Evolutionary conservation across 2,329 filamentous ascomycete species (phyloP).

Genomic region (Aspergillus transmontanensis): DNA sequence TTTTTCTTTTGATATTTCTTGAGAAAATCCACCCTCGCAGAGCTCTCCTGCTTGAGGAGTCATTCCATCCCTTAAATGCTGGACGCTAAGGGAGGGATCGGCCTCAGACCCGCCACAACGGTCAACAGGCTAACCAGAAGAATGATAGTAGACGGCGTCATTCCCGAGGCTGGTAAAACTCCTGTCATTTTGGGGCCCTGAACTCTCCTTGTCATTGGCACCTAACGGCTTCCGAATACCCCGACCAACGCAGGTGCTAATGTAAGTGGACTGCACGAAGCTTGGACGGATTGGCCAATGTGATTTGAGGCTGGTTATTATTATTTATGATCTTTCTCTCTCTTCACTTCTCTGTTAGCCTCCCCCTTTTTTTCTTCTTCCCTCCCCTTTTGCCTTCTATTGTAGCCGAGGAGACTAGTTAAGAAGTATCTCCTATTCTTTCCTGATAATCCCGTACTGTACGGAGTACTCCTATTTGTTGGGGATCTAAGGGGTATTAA

Average conservation of each 20-base stretch:
- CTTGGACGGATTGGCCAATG: neutral
- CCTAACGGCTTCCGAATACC: conserved; percentile 19
- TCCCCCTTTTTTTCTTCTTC: neutral
- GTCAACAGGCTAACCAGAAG: neutral
- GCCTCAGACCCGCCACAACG: conserved; percentile 5
- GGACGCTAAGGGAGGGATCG: neutral
- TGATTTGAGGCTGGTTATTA: neutral
- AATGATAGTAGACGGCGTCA: neutral
- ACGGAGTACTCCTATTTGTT: neutral
- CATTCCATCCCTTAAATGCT: neutral
- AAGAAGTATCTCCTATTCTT: neutral
- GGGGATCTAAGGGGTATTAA: neutral
- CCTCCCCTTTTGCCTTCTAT: neutral
- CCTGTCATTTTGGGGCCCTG: neutral
- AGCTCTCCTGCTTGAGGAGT: neutral
- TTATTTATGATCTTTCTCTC: too few relatives aligned
- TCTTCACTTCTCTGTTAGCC: too few relatives aligned
- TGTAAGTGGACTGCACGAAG: conserved; percentile 4
- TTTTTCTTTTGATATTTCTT: too few relatives aligned
- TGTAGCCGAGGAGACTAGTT: neutral
- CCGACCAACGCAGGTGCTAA: conserved; percentile 11
- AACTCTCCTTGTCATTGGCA: conserved; percentile 15
- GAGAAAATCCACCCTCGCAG: neutral
- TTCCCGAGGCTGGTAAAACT: conserved; percentile 10
- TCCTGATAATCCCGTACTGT: neutral